Conservation (phyloP, 345 rosid species). For the Gossypium ekmanianum region DNA sequence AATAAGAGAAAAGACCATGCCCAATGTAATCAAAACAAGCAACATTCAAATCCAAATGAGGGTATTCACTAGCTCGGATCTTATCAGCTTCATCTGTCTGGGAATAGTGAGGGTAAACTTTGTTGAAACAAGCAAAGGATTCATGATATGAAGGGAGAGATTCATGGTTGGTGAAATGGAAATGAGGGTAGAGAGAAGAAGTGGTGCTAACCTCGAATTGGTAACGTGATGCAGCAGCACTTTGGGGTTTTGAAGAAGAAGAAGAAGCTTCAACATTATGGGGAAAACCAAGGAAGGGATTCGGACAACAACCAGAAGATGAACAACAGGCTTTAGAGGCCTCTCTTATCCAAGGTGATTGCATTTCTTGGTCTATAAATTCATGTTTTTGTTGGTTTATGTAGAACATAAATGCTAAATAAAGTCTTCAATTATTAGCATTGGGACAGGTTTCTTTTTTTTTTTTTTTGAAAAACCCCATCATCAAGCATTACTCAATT, state of each 20-base stretch:
- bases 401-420: neutral
- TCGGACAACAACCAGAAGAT: conserved; percentile 44
- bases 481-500: neutral
- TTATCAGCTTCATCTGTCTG: conserved; percentile 51
- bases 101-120: conserved; percentile 49
- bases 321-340: conserved; percentile 43
- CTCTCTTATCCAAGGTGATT: conserved; percentile 39
- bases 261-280: conserved; percentile 3
- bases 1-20: conserved; percentile 76
- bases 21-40: conserved; percentile 63
- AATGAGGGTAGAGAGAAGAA: conserved; percentile 38
- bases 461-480: neutral
- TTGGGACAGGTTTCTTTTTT: neutral
- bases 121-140: conserved; percentile 45
- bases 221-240: conserved; percentile 33
- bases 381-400: neutral
- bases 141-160: conserved; percentile 65
- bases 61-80: conserved; percentile 58
- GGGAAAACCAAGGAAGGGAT: conserved; percentile 38
- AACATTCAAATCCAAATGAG: conserved; percentile 45
- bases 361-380: conserved; percentile 29
- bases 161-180: conserved; percentile 72
- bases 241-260: neutral
- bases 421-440: neutral
- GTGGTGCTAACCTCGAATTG: conserved; percentile 44